Conservation (phyloP, 371 early-diverging fungal genomes). For the Antonospora locustae region DNA sequence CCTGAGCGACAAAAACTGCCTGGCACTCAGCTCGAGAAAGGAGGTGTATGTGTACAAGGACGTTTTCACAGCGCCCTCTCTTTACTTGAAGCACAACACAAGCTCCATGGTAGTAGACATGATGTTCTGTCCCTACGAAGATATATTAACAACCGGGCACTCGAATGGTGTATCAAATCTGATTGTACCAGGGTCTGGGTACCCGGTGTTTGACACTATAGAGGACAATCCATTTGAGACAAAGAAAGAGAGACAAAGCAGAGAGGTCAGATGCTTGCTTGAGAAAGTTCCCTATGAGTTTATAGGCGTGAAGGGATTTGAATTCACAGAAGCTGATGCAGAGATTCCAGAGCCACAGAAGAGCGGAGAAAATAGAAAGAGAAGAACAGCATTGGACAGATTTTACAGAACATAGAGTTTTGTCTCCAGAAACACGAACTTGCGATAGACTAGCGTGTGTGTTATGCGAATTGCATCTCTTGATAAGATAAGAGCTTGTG, state of each 20-base stretch:
- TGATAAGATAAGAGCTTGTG: too few species aligned
- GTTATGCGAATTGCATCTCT: too few species aligned
- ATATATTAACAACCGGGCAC: constrained; percentile 81
- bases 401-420: too few species aligned
- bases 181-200: constrained; percentile 80
- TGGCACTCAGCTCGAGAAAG: constrained; percentile 67
- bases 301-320: too few species aligned
- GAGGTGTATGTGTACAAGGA: constrained; percentile 58
- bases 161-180: constrained; percentile 64
- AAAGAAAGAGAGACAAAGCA: constrained; percentile 69
- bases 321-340: too few species aligned
- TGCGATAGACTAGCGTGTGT: too few species aligned
- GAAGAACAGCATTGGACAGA: too few species aligned
- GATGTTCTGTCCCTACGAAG: constrained; percentile 80
- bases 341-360: too few species aligned
- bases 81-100: constrained; percentile 61
- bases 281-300: constrained; percentile 62
- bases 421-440: too few species aligned
- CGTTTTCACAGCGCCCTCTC: too few species aligned
- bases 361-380: too few species aligned
- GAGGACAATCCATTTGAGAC: constrained; percentile 86
- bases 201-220: constrained; percentile 80
- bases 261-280: constrained; percentile 72
- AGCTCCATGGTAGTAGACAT: constrained; percentile 58
- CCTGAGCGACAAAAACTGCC: constrained; percentile 69